Conservation (phyloP, 176 grass and related monocot genomes). For the Bonia amplexicaulis region DNA sequence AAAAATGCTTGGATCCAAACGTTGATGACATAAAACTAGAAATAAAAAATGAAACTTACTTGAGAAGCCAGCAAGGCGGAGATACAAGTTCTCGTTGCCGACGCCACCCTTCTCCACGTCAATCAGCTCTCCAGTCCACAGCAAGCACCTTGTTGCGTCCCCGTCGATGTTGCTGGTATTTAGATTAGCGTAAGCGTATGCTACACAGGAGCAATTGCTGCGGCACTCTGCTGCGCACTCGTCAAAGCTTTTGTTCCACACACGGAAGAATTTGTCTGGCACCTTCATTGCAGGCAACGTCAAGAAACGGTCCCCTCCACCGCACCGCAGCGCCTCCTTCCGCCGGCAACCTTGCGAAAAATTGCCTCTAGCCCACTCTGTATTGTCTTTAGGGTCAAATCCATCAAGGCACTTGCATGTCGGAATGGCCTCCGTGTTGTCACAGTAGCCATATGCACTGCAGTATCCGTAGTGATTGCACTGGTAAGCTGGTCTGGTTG, state of each 20-base stretch:
- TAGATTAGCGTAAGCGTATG: constrained; percentile 35
- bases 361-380: too few species aligned
- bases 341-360: too few species aligned
- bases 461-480: too few species aligned
- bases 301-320: not conserved
- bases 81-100: constrained; percentile 13
- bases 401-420: too few species aligned
- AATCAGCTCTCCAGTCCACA: constrained; percentile 33
- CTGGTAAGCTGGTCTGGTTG: too few species aligned
- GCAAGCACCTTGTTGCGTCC: constrained; percentile 9
- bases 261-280: not conserved
- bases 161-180: not conserved
- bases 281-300: not conserved
- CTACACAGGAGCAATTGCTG: constrained; percentile 49
- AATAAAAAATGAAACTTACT: not conserved
- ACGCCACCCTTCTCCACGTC: not conserved
- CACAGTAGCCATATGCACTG: too few species aligned
- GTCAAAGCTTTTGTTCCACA: constrained; percentile 8
- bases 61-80: constrained; percentile 16
- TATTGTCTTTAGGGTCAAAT: too few species aligned
- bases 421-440: too few species aligned
- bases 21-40: too few species aligned
- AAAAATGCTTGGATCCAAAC: too few species aligned
- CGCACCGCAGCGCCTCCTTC: not conserved
- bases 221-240: constrained; percentile 16